Evolutionary conservation across 1,284 basidiomycete species (phyloP).

Genomic region (Pterulicium gracile): DNA sequence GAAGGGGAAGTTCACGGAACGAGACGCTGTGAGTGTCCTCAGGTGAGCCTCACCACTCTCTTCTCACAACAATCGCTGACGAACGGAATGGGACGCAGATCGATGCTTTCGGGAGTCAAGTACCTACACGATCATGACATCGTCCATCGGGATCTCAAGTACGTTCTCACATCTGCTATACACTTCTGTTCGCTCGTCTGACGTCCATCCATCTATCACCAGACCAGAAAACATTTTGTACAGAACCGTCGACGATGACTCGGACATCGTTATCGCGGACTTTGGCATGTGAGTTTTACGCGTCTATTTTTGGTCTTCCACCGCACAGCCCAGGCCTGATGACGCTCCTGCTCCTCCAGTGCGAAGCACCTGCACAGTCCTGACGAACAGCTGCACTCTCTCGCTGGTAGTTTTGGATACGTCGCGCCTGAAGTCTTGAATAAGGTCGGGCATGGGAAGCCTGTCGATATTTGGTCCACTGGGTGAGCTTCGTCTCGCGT

Average conservation of each 20-base stretch:
- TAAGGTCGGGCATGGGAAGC: slow-evolving; percentile 79
- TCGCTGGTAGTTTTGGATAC: slow-evolving; percentile 91
- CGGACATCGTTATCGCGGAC: slow-evolving; percentile 86
- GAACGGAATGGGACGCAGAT: slow-evolving; percentile 30
- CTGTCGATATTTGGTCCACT: slow-evolving; percentile 90
- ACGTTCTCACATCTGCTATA: slow-evolving; percentile 13
- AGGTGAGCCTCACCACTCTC: slow-evolving; percentile 26
- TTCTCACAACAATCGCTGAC: neutral
- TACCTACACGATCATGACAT: slow-evolving; percentile 84
- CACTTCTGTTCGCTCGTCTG: slow-evolving; percentile 4
- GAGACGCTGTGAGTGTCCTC: slow-evolving; percentile 70
- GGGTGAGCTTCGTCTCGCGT: slow-evolving; percentile 42
- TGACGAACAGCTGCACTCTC: slow-evolving; percentile 68
- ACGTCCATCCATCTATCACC: slow-evolving; percentile 1
- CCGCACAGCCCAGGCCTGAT: slow-evolving; percentile 2
- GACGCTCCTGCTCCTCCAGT: slow-evolving; percentile 24
- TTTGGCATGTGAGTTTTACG: slow-evolving; percentile 76
- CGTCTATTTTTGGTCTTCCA: neutral
- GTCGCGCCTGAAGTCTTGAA: slow-evolving; percentile 89
- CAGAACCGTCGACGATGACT: slow-evolving; percentile 60
- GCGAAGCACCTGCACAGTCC: slow-evolving; percentile 78
- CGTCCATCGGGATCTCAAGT: slow-evolving; percentile 90
- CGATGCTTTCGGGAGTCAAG: slow-evolving; percentile 67
- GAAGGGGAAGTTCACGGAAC: slow-evolving; percentile 84
- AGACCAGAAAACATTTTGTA: slow-evolving; percentile 94